A percentile compares a stretch with the other conserved stretches of the same genome.
Conservation (phyloP, 345 rosid genomes). For the Melaleuca quinquenervia region DNA sequence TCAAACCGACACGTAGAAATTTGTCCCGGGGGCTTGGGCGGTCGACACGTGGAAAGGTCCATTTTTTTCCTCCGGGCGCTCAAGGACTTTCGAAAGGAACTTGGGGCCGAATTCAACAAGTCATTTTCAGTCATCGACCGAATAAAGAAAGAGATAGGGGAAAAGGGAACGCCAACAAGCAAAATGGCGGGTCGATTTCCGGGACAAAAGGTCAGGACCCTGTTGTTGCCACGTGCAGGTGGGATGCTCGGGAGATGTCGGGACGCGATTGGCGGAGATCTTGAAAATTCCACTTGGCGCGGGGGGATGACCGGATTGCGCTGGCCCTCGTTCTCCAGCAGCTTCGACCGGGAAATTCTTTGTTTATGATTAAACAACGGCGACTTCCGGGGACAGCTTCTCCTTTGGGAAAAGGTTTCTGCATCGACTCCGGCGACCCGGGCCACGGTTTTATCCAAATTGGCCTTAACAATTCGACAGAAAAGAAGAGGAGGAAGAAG, state of each 20-base stretch:
- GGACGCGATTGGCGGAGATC: background rate
- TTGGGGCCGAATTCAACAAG: background rate
- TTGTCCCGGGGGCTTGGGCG: background rate
- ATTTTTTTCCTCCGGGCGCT: background rate
- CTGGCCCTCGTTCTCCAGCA: background rate
- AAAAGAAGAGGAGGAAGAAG: too few species aligned
- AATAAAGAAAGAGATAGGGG: background rate
- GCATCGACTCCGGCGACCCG: background rate
- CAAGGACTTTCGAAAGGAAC: background rate
- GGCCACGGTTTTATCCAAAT: background rate
- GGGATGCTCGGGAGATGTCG: background rate
- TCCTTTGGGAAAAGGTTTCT: background rate
- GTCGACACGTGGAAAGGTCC: background rate
- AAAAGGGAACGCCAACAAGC: background rate
- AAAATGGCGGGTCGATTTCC: background rate
- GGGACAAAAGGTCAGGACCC: background rate
- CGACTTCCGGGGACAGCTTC: background rate
- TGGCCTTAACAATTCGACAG: background rate
- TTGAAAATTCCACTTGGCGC: background rate
- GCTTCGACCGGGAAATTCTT: background rate
- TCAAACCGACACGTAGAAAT: constrained; percentile 18
- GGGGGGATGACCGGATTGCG: background rate
- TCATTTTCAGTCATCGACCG: background rate
- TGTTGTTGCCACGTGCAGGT: constrained; percentile 14
- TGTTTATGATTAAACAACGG: background rate